Percentiles rank a stretch among this genome's conserved stretches.
Conservation (phyloP, 768 basidiomycete species). For the Gloeostereum incarnatum region DNA sequence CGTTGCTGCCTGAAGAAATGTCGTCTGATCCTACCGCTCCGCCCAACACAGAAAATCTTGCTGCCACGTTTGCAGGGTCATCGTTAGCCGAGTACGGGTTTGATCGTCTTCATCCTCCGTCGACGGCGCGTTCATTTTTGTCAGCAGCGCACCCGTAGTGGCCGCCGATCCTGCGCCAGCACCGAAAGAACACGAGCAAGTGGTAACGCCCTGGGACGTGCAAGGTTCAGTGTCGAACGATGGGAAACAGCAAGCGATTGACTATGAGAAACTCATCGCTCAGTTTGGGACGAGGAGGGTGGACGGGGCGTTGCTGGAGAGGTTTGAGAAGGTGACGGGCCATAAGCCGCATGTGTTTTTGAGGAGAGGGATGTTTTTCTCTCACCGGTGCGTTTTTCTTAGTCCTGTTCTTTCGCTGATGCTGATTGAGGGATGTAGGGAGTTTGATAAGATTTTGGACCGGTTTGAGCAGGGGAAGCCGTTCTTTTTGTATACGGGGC, state of each 20-base stretch:
- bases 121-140: no score
- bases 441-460: slow-evolving; percentile 89
- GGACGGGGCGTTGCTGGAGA: slow-evolving; percentile 65
- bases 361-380: slow-evolving; percentile 93
- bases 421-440: slow-evolving; percentile 37
- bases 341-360: slow-evolving; percentile 81
- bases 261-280: slow-evolving; percentile 91
- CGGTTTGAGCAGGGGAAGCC: slow-evolving; percentile 96
- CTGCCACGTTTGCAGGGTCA: no score
- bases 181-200: no score
- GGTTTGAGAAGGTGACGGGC: slow-evolving; percentile 90
- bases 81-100: no score
- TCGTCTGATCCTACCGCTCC: no score
- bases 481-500: slow-evolving; percentile 96
- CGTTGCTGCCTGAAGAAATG: no score
- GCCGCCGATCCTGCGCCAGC: no score
- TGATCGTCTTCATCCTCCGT: no score
- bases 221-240: slow-evolving; percentile 83
- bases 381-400: slow-evolving; percentile 65
- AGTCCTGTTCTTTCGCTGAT: slow-evolving; percentile 1
- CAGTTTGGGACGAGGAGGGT: slow-evolving; percentile 90
- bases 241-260: slow-evolving; percentile 87
- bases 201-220: slow-evolving; percentile 97
- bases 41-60: no score
- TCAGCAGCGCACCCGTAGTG: no score